Evolutionary conservation across 2,329 filamentous ascomycete species (phyloP).

Genomic region (Colletotrichum chlorophyti): DNA sequence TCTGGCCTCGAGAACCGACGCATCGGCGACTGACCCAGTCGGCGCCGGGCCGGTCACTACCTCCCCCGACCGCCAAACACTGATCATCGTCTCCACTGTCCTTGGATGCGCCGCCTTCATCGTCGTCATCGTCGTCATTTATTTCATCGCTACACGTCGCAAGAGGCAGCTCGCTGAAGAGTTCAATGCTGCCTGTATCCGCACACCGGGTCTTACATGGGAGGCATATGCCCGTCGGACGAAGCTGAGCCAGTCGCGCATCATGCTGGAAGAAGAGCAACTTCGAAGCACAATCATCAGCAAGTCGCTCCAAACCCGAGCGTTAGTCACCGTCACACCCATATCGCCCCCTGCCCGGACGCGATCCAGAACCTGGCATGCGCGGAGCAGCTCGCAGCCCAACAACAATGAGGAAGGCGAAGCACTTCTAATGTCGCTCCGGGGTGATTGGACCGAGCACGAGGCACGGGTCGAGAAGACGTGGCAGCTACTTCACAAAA

Average conservation of each 20-base stretch:
- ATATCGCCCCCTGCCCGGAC: slow-evolving; percentile 20
- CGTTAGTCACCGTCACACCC: not conserved
- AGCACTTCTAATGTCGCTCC: not conserved
- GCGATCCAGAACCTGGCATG: slow-evolving; percentile 15
- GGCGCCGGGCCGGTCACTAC: not conserved
- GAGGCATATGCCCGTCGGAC: slow-evolving; percentile 13
- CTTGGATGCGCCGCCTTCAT: slow-evolving; percentile 1
- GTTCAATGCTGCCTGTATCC: slow-evolving; percentile 7
- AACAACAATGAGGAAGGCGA: slow-evolving; percentile 14
- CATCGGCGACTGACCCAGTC: slow-evolving; percentile 11
- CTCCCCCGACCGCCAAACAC: not conserved
- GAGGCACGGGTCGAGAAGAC: slow-evolving; percentile 23
- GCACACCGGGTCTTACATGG: slow-evolving; percentile 20
- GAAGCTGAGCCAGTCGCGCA: slow-evolving; percentile 13
- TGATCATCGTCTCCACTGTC: slow-evolving; percentile 14
- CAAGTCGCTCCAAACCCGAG: slow-evolving; percentile 18
- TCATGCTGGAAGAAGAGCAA: slow-evolving; percentile 17
- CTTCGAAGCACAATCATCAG: slow-evolving; percentile 16
- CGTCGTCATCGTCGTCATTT: not conserved
- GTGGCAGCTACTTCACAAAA: slow-evolving; percentile 25
- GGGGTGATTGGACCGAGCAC: slow-evolving; percentile 21
- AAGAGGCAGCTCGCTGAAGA: not conserved
- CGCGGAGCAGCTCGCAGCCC: not conserved
- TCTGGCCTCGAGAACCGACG: slow-evolving; percentile 1
- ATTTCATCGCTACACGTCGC: not conserved